A percentile compares a stretch with the other conserved stretches of the same genome.
Evolutionary conservation across 2,329 filamentous ascomycete genomes (phyloP).

Genomic region (Scedosporium minutisporum): DNA sequence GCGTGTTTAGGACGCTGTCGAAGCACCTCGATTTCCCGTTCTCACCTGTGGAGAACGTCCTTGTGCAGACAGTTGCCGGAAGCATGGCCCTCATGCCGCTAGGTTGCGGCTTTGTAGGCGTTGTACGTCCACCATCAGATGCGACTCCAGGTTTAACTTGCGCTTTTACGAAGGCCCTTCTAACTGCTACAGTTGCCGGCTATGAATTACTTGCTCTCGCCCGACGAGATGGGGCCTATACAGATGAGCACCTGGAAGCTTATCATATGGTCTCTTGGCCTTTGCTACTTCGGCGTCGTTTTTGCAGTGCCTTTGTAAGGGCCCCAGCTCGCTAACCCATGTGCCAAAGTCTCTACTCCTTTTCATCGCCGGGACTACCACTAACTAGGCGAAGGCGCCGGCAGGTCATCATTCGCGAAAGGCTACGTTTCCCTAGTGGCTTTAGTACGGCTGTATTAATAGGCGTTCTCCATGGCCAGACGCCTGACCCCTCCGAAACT

Average conservation of each 20-base stretch:
- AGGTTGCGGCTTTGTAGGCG: slow-evolving; percentile 89
- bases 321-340: neutral
- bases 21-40: slow-evolving; percentile 71
- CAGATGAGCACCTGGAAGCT: slow-evolving; percentile 64
- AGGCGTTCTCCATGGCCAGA: slow-evolving; percentile 68
- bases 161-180: neutral
- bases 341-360: neutral
- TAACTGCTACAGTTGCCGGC: slow-evolving; percentile 59
- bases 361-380: slow-evolving; percentile 6
- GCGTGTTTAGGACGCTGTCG: slow-evolving; percentile 75
- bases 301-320: slow-evolving; percentile 78
- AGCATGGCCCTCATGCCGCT: slow-evolving; percentile 95
- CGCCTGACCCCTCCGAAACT: slow-evolving; percentile 9
- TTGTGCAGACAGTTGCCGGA: slow-evolving; percentile 92
- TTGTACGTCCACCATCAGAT: slow-evolving; percentile 35
- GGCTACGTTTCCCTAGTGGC: slow-evolving; percentile 87
- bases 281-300: slow-evolving; percentile 94
- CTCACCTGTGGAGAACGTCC: slow-evolving; percentile 88
- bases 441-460: slow-evolving; percentile 95
- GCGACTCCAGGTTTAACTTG: neutral
- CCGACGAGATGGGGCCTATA: slow-evolving; percentile 70
- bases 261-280: slow-evolving; percentile 80
- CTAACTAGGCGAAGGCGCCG: slow-evolving; percentile 40
- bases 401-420: slow-evolving; percentile 88
- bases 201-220: slow-evolving; percentile 72